Percentiles rank a stretch among this genome's conserved stretches.
Evolutionary conservation across 139 green algal species (phyloP).

Genomic region (Penium margaritaceum): DNA sequence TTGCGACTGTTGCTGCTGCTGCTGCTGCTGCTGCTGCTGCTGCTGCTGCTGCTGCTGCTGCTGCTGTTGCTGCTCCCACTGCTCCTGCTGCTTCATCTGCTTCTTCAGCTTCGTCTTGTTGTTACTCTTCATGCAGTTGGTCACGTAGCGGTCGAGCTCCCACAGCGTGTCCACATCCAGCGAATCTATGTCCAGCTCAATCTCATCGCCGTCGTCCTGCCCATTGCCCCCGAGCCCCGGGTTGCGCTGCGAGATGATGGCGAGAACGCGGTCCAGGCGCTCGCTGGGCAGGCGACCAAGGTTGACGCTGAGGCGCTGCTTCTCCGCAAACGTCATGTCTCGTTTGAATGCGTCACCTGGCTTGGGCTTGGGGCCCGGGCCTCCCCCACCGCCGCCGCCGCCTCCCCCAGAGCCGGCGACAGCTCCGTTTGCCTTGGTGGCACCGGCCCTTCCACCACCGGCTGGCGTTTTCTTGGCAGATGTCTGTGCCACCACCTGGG

Average conservation of each 20-base stretch:
- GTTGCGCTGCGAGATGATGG: slow-evolving; percentile 55
- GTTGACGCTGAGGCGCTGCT: slow-evolving; percentile 61
- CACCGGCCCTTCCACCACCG: too few species aligned
- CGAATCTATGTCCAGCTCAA: slow-evolving; percentile 65
- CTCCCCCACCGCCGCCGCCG: too few species aligned
- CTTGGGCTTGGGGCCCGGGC: slow-evolving; percentile 26
- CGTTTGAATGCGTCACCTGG: slow-evolving; percentile 13
- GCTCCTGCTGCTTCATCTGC: too few species aligned
- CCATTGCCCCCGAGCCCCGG: slow-evolving; percentile 11
- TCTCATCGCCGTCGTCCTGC: slow-evolving; percentile 51
- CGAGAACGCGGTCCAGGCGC: slow-evolving; percentile 55
- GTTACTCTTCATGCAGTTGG: slow-evolving; percentile 49
- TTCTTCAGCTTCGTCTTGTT: slow-evolving; percentile 35
- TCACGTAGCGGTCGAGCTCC: slow-evolving; percentile 56
- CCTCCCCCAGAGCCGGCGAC: too few species aligned
- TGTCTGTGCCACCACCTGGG: too few species aligned
- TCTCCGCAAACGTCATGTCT: slow-evolving; percentile 66
- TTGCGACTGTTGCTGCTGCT: too few species aligned
- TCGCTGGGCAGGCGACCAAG: slow-evolving; percentile 60
- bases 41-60: too few species aligned
- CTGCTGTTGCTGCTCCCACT: too few species aligned
- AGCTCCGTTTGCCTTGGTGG: too few species aligned
- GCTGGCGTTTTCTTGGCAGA: too few species aligned
- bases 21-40: too few species aligned
- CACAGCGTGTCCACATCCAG: slow-evolving; percentile 58